Evolutionary conservation across 2,329 filamentous ascomycete genomes (phyloP), one percentile per base, ranked within the genome.

Genomic region (Cordyceps javanica): DNA sequence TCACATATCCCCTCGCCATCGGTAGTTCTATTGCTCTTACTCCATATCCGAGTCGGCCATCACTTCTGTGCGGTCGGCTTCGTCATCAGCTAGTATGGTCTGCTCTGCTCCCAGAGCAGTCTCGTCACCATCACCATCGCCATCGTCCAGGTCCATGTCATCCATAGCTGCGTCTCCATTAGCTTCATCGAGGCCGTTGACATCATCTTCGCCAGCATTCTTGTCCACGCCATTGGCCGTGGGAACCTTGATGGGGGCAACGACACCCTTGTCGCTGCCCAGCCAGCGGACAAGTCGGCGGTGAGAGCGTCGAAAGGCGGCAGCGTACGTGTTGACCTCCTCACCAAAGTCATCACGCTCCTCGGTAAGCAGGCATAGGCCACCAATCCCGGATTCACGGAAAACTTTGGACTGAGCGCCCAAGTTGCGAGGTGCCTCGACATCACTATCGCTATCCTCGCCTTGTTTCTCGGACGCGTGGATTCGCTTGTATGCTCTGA

Each of bases 261-360:
- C 70, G 19, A 82, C 75, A 2, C 77, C 78, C 3, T 78, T 64
- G n/a, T 73, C 72, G 11, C 70, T 73, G 3, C 73, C 72, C n/a
- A 74, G 74, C 90, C 90, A 93, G 32, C 89, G 80, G 54, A 81
- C 75, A n/a, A 93, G 74, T 41, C 90, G 79, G 28, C 90, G 80
- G 21, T 78, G 75, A 1, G 80, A 78, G 16, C 87, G 80, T 55
- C 86, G 77, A 19, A 93, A 72, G 8, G 88, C 81, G 11, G 87
- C 83, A 4, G 84, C 81, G 59, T 89, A 86, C 1, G 82, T 78
- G 56, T 80, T 79, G 6, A 84, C 78, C 69, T 93, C 88, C 69
- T 93, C 90, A 44, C 90, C 90, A 63, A 85, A 89, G 71, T 93
- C 89, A 60, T 90, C 87, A 0, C 78, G 71, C 67, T 92, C 89